These are phyloP conservation scores for Monosporozyma aquatica DNA, from an alignment of 805 yeast species.

Conservation along the genomic window DNA sequence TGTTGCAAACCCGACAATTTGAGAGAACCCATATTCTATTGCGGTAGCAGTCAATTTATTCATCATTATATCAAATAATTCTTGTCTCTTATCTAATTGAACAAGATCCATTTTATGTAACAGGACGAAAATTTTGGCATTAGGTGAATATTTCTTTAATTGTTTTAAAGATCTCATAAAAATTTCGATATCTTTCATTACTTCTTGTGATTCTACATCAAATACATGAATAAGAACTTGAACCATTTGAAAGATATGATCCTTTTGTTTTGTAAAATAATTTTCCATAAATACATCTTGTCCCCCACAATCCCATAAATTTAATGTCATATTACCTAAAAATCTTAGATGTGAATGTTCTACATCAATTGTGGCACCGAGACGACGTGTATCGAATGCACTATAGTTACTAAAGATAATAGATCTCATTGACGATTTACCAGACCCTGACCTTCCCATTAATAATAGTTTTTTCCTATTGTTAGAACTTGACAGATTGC, in stretches of 20 bases:
- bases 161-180: slow-evolving; percentile 77
- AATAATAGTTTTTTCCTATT: slow-evolving; percentile 53
- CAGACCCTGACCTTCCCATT: slow-evolving; percentile 94
- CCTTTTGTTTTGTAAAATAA: slow-evolving; percentile 79
- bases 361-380: slow-evolving; percentile 98
- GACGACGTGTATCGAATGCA: slow-evolving; percentile 88
- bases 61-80: slow-evolving; percentile 78
- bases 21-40: slow-evolving; percentile 52
- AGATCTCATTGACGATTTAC: slow-evolving; percentile 95
- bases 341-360: slow-evolving; percentile 92
- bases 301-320: slow-evolving; percentile 97
- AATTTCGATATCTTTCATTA: slow-evolving; percentile 86
- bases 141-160: slow-evolving; percentile 75
- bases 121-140: slow-evolving; percentile 83
- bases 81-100: slow-evolving; percentile 75
- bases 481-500: slow-evolving; percentile 13
- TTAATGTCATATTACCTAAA: slow-evolving; percentile 88
- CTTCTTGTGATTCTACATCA: slow-evolving; percentile 89
- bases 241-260: slow-evolving; percentile 89
- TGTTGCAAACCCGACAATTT: slow-evolving; percentile 80
- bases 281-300: slow-evolving; percentile 96
- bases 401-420: slow-evolving; percentile 93
- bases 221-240: slow-evolving; percentile 94
- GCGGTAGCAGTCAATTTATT: slow-evolving; percentile 68
- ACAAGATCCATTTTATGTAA: slow-evolving; percentile 96